These are phyloP conservation scores for Ceraceosorus guamensis DNA, from an alignment of 1,284 basidiomycete species.

Conservation along the genomic window DNA sequence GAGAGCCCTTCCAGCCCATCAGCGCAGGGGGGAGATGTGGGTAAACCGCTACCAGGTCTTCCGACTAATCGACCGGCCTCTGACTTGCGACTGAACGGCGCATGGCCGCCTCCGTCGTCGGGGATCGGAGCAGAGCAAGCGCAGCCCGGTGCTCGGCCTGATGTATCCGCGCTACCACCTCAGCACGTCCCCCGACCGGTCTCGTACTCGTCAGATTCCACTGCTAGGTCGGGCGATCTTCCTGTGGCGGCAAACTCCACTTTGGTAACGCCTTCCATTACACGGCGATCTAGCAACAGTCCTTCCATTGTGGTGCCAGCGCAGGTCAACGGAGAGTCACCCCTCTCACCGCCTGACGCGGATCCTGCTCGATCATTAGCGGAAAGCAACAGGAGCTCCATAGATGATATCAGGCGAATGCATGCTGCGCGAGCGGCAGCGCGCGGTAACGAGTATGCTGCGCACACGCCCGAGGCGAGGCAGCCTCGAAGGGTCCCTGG, in stretches of 20 bases:
- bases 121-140: constrained; percentile 14
- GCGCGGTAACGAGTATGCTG: constrained; percentile 5
- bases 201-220: background rate
- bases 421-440: constrained; percentile 29
- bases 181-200: constrained; percentile 32
- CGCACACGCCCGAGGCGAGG: constrained; percentile 6
- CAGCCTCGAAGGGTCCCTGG: constrained; percentile 14
- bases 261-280: constrained; percentile 5
- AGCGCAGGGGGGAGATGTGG: constrained; percentile 8
- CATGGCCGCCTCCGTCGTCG: background rate
- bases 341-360: constrained; percentile 25
- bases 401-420: constrained; percentile 36
- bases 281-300: background rate
- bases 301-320: constrained; percentile 15
- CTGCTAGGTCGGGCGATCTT: background rate
- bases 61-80: constrained; percentile 2
- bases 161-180: constrained; percentile 14
- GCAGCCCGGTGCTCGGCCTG: constrained; percentile 14
- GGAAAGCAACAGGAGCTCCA: constrained; percentile 34
- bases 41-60: constrained; percentile 27
- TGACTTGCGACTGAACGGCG: background rate
- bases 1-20: constrained; percentile 2
- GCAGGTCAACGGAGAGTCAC: constrained; percentile 11
- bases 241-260: constrained; percentile 13
- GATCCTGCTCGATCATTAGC: constrained; percentile 30